Base-by-base conservation (phyloP, 2,329 filamentous ascomycete genomes). In the Lecanosticta acicola region DNA sequence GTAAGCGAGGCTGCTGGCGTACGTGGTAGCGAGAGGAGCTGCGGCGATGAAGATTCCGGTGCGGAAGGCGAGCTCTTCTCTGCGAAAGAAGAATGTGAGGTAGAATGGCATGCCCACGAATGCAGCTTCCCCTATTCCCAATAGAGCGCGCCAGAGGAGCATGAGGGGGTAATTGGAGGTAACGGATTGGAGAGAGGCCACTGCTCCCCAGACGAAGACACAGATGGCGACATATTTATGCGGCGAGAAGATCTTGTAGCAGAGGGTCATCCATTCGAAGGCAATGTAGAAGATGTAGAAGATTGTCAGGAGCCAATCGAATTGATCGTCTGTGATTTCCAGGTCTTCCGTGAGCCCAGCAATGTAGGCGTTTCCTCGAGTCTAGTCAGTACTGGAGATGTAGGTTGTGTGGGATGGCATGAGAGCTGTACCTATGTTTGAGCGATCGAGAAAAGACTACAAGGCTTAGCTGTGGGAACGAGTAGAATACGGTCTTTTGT, bases 21-120 rank as follows among this genome's bases (percentile, higher is more conserved):
- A 83, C 2, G 75, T 78, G 7, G 77, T 77, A 26, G 79, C 79
- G 26, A 82, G 62, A 0, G 79, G 78, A 4, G 78, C 78, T 0
- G 79, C 90, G 1, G 87, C 89, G 43, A 96, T 83, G 67, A 95
- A 94, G 1, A 94, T 76, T 17, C 88, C 90, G 0, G 86, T 93
- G 32, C 90, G 75, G 50, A 93, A 84, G 0, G 90, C 91, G 26
- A 96, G 71, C 65, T 97, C 91, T 38, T 80, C 70, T 4, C 78
- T 68, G 11, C 71, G 73, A 61, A 78, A 83, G 67, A 84, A 83
- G 57, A 81, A 76, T 0, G 78, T 80, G 7, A 84, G 64, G 50
- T 81, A 83, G 58, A 82, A 81, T 0, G 80, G 80, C 0, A 83
- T 74, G 3, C 80, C 80, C 0, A 80, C 78, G 56, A 83, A 83